These are phyloP conservation scores for Knoxdaviesia proteae DNA, from an alignment of 2,329 filamentous ascomycete genomes.

Conservation along the genomic window DNA sequence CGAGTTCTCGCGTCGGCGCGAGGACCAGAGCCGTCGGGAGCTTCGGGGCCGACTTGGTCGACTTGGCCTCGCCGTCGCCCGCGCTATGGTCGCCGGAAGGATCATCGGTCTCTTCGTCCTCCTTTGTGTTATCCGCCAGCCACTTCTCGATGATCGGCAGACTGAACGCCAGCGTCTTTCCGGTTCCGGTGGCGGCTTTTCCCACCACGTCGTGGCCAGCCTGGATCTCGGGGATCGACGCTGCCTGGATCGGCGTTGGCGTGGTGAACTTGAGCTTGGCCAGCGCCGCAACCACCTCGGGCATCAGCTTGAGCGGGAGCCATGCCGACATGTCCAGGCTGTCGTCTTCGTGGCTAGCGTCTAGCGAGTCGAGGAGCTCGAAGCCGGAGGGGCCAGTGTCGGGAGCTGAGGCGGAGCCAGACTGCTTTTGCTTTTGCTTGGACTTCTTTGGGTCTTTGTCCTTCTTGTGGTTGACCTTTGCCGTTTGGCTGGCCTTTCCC, in stretches of 20 bases:
- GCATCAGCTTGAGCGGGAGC: constrained; percentile 52
- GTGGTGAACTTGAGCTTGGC: constrained; percentile 60
- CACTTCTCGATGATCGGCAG: constrained; percentile 82
- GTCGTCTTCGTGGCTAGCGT: constrained; percentile 34
- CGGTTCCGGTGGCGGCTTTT: constrained; percentile 89
- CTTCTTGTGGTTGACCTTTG: constrained; percentile 9
- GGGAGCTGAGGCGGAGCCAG: constrained; percentile 3
- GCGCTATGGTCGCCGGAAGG: background rate
- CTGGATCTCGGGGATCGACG: constrained; percentile 63
- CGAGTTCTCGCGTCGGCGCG: constrained; percentile 80
- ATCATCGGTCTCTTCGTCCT: constrained; percentile 5
- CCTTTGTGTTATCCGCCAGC: constrained; percentile 23
- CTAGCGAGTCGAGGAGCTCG: constrained; percentile 24
- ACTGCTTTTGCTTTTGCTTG: constrained; percentile 11
- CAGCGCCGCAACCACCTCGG: constrained; percentile 49
- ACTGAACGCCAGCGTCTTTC: constrained; percentile 87
- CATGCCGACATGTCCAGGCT: constrained; percentile 53
- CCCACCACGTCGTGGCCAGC: constrained; percentile 80
- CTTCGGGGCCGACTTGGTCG: constrained; percentile 11
- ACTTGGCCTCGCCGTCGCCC: constrained; percentile 10
- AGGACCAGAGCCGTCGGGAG: constrained; percentile 59
- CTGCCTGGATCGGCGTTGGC: constrained; percentile 64
- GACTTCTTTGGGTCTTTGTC: constrained; percentile 14
- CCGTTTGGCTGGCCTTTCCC: constrained; percentile 10
- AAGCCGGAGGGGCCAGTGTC: constrained; percentile 9